phyloP scores from a whole-genome alignment of 1,284 basidiomycete genomes.

The Leucoagaricus sp. region DNA sequence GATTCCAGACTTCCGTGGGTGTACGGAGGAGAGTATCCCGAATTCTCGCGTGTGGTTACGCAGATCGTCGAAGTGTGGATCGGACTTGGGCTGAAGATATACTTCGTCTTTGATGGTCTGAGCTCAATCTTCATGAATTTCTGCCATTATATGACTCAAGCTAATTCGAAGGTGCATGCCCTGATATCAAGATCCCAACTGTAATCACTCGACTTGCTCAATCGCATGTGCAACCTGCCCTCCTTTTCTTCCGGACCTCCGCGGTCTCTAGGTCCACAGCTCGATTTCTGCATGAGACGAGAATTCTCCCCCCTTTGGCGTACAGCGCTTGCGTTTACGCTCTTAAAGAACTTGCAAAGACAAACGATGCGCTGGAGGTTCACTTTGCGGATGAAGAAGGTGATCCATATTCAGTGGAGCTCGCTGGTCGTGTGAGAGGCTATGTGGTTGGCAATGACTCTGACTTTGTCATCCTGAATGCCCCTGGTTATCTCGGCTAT shows the following conservation, averaged over 20 bases:
- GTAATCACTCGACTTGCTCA: slow-evolving; percentile 60
- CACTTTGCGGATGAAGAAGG: slow-evolving; percentile 86
- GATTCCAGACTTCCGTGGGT: slow-evolving; percentile 76
- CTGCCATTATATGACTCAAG: slow-evolving; percentile 21
- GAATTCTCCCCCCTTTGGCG: slow-evolving; percentile 75
- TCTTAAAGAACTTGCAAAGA: slow-evolving; percentile 45
- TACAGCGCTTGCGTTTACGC: slow-evolving; percentile 65
- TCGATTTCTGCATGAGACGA: slow-evolving; percentile 72
- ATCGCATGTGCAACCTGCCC: slow-evolving; percentile 59
- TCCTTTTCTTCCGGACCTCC: slow-evolving; percentile 87
- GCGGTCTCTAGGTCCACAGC: slow-evolving; percentile 64
- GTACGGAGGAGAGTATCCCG: slow-evolving; percentile 81
- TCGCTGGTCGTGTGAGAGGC: slow-evolving; percentile 74
- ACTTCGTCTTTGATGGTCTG: slow-evolving; percentile 93
- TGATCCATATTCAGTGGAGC: slow-evolving; percentile 82
- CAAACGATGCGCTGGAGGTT: slow-evolving; percentile 44
- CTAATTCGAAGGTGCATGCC: slow-evolving; percentile 60
- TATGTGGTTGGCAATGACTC: slow-evolving; percentile 83
- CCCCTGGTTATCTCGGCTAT: slow-evolving; percentile 75
- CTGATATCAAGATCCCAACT: slow-evolving; percentile 76
- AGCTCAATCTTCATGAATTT: slow-evolving; percentile 13
- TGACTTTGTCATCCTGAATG: slow-evolving; percentile 79
- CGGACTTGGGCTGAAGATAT: slow-evolving; percentile 68
- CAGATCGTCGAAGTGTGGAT: slow-evolving; percentile 71
- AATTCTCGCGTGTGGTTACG: slow-evolving; percentile 55